Evolutionary conservation across 495 filamentous ascomycete genomes (phyloP), one percentile per base, ranked within the genome.

Genomic region (Cercophora newfieldiana): DNA sequence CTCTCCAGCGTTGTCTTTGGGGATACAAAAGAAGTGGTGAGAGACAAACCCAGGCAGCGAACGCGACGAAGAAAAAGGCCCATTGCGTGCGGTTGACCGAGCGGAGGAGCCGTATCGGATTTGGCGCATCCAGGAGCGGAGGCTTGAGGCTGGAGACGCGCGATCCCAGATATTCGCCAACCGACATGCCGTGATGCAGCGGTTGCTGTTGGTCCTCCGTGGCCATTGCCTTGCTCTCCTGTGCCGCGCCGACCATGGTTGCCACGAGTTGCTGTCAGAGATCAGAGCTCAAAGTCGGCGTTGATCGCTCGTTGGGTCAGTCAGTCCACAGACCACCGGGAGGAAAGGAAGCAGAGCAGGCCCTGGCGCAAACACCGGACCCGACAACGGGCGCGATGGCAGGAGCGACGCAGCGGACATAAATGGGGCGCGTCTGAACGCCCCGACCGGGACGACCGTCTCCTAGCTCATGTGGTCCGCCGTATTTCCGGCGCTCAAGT

Each of bases 61-160:
- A 92, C 6, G 87, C 89, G 68, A 90, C 86, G 31, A 83, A 72
- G 77, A 96, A 96, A 76, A 94, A 94, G 22, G 93, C 81, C 93
- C 93, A 97, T 79, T 97, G 91, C 49, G 87, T 87, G 37, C 75
- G 72, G 68, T 83, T 94, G 50, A 97, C 79, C 74, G 91, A 81
- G n/a, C 78, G 75, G 24, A 97, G 72, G 1, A 91, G 81, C 24
- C 77, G 82, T 76, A 96, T 85, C 0, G 93, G 93, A 72, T 96
- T 97, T 19, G 90, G 89, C 0, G 88, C 90, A n/a, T 85, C 80
- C 58, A 85, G 78, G 87, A 94, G 90, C 0, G 91, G 88, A 47
- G 93, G 93, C 71, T 86, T 86, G 49, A 97, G 81, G 6, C 89
- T 85, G 0, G 89, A 80, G 55, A 97, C 65, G 33, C 93, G 89